Conservation (phyloP, 495 filamentous ascomycete species). For the Penicillium macrosclerotiorum region DNA sequence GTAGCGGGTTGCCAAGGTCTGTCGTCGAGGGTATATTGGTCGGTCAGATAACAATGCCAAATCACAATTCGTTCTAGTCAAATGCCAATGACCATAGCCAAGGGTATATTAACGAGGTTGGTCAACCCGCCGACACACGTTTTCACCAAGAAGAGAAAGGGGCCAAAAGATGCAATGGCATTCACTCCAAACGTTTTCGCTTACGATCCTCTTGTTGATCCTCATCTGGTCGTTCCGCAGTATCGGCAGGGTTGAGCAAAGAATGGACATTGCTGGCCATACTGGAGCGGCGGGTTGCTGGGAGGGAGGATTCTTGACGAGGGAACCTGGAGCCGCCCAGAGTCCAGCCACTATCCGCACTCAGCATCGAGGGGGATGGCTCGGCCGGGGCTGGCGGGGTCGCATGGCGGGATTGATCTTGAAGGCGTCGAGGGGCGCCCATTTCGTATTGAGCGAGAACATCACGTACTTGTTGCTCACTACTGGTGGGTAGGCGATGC, state of each 20-base stretch:
- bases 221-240: constrained; percentile 68
- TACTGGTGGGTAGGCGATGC: constrained; percentile 59
- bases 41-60: background rate
- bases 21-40: constrained; percentile 8
- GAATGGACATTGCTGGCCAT: constrained; percentile 78
- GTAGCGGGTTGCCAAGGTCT: background rate
- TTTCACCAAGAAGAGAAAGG: background rate
- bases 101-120: too few species aligned
- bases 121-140: background rate
- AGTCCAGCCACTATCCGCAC: constrained; percentile 57
- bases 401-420: constrained; percentile 63
- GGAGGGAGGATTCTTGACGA: constrained; percentile 48
- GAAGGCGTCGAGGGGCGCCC: constrained; percentile 54
- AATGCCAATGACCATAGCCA: too few species aligned
- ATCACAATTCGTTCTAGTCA: background rate
- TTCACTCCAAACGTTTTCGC: constrained; percentile 68
- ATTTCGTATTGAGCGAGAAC: constrained; percentile 82
- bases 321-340: constrained; percentile 47
- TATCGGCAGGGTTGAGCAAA: constrained; percentile 82
- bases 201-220: constrained; percentile 76
- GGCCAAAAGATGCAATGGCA: background rate
- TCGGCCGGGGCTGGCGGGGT: constrained; percentile 63
- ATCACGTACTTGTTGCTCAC: constrained; percentile 79
- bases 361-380: constrained; percentile 44
- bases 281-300: constrained; percentile 67